Percentiles rank a stretch among this genome's conserved stretches.
phyloP scores from a whole-genome alignment of 2,329 filamentous ascomycete genomes.

The Colletotrichum limetticola region DNA sequence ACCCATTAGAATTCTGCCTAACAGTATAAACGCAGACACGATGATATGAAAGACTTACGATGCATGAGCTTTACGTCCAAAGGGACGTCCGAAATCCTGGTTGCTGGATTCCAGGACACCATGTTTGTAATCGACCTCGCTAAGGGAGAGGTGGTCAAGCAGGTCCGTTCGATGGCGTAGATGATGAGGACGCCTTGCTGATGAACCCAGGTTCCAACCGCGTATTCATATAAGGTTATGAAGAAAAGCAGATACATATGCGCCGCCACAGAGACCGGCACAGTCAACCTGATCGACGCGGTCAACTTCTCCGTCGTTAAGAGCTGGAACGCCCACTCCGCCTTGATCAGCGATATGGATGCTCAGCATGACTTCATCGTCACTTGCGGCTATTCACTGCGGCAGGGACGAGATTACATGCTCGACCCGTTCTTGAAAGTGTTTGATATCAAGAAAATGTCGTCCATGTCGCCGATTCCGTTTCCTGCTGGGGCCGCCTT shows the following conservation, averaged over 20 bases:
- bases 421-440: constrained; percentile 95
- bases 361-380: constrained; percentile 94
- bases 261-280: constrained; percentile 84
- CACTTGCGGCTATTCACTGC: constrained; percentile 91
- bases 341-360: constrained; percentile 95
- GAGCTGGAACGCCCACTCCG: constrained; percentile 89
- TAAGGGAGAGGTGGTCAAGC: constrained; percentile 78
- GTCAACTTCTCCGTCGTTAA: constrained; percentile 82
- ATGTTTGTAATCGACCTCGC: constrained; percentile 82
- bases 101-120: constrained; percentile 84
- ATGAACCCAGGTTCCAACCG: constrained; percentile 70
- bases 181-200: constrained; percentile 37
- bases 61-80: constrained; percentile 98
- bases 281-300: constrained; percentile 87
- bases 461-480: constrained; percentile 88
- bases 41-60: constrained; percentile 85
- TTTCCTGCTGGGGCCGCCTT: constrained; percentile 93
- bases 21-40: constrained; percentile 57
- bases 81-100: constrained; percentile 83
- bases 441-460: constrained; percentile 92
- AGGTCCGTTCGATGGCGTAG: constrained; percentile 55
- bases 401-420: constrained; percentile 78
- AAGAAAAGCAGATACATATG: constrained; percentile 91
- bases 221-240: constrained; percentile 89
- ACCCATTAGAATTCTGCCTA: constrained; percentile 16